Evolutionary conservation across 2,329 filamentous ascomycete species (phyloP), one percentile per base, ranked within the genome.

Genomic region (Monosporascus sp.): DNA sequence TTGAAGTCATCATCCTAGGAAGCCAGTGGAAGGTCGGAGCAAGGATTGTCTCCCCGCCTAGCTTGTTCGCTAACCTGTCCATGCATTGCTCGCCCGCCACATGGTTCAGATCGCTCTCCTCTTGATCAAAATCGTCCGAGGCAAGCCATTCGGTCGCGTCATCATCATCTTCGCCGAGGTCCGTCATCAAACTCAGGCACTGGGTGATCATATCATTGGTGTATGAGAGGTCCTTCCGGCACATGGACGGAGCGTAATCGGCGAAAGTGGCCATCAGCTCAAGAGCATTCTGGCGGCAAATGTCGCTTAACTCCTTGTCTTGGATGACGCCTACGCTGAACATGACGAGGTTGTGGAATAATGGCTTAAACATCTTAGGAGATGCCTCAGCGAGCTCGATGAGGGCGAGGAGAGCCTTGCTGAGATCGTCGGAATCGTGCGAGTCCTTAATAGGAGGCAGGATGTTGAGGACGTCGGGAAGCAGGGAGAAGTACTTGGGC

Each of bases 251-350:
- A 1, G 90, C 89, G 64, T 93, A 94, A 67, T 99, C 94, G 60
- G 93, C 92, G 69, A 99, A 99, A 0, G 94, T 99, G 25, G 92
- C 92, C 90, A 99, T 96, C 52, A 99, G 81, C 70, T 99, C 94
- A 42, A 99, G 79, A 0, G 93, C 91, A 67, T 97, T 97, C 71
- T 99, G 94, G 55, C 94, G 85, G 56, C 90, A 89, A 60, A 92
- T 82, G 65, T 96, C 92, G 57, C 86, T 88, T 22, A 99, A 81
- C 56, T 97, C 92, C 75, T 97, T 97, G 70, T 99, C 93, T 64
- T 95, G 89, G 61, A 99, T 89, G 53, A 97, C 91, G 6, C 89
- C 90, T 55, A 97, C 85, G 69, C 88, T 93, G 73, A 99, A 97
- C 62, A 89, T 86, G 49, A 97, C 93, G 4, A 99, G 80, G 65